Conservation (phyloP, 169 alveolate genomes). For the Eimeria necatrix region DNA sequence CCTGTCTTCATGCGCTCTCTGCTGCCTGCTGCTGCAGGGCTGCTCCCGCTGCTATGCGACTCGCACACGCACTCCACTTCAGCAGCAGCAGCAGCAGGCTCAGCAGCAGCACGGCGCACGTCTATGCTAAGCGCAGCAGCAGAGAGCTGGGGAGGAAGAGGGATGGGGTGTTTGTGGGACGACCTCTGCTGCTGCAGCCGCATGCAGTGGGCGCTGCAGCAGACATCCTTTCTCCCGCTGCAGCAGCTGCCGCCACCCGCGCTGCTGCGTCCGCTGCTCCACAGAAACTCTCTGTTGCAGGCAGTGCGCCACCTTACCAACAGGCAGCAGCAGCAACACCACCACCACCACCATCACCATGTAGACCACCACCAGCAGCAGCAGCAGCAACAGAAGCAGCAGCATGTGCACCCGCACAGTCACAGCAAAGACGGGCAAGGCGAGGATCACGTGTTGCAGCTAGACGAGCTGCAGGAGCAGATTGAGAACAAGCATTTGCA, state of each 20-base stretch:
- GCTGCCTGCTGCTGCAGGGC: slow-evolving; percentile 73
- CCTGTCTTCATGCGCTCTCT: slow-evolving; percentile 74
- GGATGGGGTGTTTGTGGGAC: slow-evolving; percentile 65
- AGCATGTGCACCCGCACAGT: neutral
- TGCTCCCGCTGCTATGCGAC: slow-evolving; percentile 75
- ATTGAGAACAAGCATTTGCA: neutral
- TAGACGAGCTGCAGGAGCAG: slow-evolving; percentile 18
- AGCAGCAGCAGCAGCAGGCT: slow-evolving; percentile 50
- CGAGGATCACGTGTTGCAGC: neutral
- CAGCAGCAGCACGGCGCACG: slow-evolving; percentile 27
- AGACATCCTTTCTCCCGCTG: slow-evolving; percentile 75
- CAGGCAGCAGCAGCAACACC: slow-evolving; percentile 45
- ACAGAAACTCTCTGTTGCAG: slow-evolving; percentile 19
- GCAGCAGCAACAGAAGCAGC: slow-evolving; percentile 9
- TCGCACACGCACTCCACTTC: neutral
- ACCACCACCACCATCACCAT: neutral
- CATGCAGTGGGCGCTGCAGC: slow-evolving; percentile 76
- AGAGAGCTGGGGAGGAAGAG: slow-evolving; percentile 59
- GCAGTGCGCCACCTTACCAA: slow-evolving; percentile 27
- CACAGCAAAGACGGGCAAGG: neutral
- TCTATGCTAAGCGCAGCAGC: slow-evolving; percentile 52
- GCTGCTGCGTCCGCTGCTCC: slow-evolving; percentile 53
- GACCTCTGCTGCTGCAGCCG: slow-evolving; percentile 73
- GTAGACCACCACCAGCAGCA: neutral
- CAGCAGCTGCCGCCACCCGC: slow-evolving; percentile 75